A percentile compares a stretch with the other conserved stretches of the same genome.
These are phyloP conservation scores for Pseudogymnoascus sp. DNA, from an alignment of 2,329 filamentous ascomycete genomes.

Conservation along the genomic window DNA sequence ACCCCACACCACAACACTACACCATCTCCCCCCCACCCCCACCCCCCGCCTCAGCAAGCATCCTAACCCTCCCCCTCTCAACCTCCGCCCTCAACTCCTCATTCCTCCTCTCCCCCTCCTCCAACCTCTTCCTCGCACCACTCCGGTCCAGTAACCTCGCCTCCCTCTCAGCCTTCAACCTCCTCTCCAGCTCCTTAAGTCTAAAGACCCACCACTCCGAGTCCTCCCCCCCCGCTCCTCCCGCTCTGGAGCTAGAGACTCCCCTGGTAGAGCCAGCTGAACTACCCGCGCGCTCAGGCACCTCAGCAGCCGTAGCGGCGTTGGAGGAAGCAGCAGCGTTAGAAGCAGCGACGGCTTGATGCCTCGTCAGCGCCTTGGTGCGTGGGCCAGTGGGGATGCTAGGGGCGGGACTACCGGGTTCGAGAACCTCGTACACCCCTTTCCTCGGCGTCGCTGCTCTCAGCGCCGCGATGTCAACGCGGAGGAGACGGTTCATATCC, in stretches of 20 bases:
- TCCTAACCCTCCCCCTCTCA: conserved; percentile 29
- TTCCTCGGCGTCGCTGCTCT: conserved; percentile 45
- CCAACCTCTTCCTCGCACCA: conserved; percentile 71
- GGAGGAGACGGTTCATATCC: conserved; percentile 54
- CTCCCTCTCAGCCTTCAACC: conserved; percentile 85
- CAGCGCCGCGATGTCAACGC: conserved; percentile 62
- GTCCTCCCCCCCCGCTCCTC: not conserved
- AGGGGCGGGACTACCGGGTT: conserved; percentile 25
- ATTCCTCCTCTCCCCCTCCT: conserved; percentile 68
- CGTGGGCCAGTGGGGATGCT: conserved; percentile 30
- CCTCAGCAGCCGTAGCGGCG: conserved; percentile 20
- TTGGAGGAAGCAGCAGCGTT: conserved; percentile 19
- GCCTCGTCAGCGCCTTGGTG: conserved; percentile 42
- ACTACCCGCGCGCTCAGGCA: not conserved
- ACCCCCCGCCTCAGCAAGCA: not conserved
- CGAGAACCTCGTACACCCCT: conserved; percentile 38
- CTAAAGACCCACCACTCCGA: conserved; percentile 66
- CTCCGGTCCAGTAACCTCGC: conserved; percentile 75
- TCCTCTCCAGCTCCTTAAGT: conserved; percentile 76
- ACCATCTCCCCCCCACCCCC: conserved; percentile 32
- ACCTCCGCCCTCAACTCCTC: conserved; percentile 59
- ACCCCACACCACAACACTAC: too few relatives aligned
- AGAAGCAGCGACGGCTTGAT: conserved; percentile 41
- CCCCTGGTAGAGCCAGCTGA: not conserved
- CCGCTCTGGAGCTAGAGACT: not conserved